A percentile compares a stretch with the other conserved stretches of the same genome.
These are phyloP conservation scores for Yamadazyma mexicana DNA, from an alignment of 1,139 yeast genomes.

Conservation along the genomic window DNA sequence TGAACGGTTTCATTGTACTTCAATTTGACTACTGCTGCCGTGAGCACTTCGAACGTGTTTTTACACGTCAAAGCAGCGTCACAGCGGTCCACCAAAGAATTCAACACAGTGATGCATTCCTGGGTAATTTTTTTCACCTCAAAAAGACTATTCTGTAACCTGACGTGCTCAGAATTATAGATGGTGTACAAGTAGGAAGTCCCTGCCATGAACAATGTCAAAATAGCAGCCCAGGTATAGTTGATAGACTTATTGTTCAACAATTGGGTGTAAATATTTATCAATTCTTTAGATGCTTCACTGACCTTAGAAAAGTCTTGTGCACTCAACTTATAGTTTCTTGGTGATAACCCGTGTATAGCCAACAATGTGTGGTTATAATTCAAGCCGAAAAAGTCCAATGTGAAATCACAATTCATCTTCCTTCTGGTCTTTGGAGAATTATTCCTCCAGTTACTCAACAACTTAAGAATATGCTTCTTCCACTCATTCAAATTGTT, in stretches of 20 bases:
- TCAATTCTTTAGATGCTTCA: conserved; percentile 65
- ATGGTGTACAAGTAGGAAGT: conserved; percentile 77
- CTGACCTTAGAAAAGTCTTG: conserved; percentile 59
- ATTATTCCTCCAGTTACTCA: conserved; percentile 61
- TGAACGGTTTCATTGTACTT: conserved; percentile 48
- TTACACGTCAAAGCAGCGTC: conserved; percentile 76
- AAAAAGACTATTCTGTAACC: conserved; percentile 45
- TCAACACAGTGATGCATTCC: conserved; percentile 61
- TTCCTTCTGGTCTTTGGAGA: conserved; percentile 57
- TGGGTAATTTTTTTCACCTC: conserved; percentile 57
- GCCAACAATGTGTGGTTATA: conserved; percentile 74
- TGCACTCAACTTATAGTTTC: conserved; percentile 52
- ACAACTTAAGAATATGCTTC: conserved; percentile 43
- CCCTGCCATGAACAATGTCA: conserved; percentile 86
- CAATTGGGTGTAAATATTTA: conserved; percentile 60
- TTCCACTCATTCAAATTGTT: conserved; percentile 61
- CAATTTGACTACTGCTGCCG: conserved; percentile 69
- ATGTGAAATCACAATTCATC: conserved; percentile 75
- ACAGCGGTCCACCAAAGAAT: conserved; percentile 65
- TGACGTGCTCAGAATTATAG: conserved; percentile 61
- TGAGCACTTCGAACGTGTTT: conserved; percentile 68
- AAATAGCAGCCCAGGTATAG: conserved; percentile 93
- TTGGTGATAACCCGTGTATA: conserved; percentile 77
- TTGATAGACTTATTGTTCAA: conserved; percentile 60
- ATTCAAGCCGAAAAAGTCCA: conserved; percentile 69